Evolutionary conservation across 2,329 filamentous ascomycete species (phyloP).

Genomic region (Shiraia bambusicola): DNA sequence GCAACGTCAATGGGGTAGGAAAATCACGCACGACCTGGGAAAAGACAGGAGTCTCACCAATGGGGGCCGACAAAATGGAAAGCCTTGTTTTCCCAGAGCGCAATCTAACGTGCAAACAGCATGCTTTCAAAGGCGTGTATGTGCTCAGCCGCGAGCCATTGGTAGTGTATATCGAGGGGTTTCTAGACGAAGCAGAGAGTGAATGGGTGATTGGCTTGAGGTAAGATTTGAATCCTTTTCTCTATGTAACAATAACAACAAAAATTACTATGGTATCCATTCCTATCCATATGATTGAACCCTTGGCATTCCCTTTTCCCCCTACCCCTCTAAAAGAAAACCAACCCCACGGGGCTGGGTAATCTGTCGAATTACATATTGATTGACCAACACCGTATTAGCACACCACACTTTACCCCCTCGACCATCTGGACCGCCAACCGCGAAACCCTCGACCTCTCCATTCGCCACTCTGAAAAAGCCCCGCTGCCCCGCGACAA

Average conservation of each 20-base stretch:
- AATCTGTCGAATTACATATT: too few species aligned
- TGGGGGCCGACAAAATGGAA: conserved; percentile 35
- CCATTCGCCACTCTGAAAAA: conserved; percentile 57
- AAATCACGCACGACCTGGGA: conserved; percentile 10
- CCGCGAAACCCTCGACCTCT: conserved; percentile 50
- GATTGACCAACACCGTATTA: too few species aligned
- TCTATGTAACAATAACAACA: too few species aligned
- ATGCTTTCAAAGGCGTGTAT: conserved; percentile 46
- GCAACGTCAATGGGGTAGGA: neutral
- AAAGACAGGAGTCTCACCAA: conserved; percentile 5
- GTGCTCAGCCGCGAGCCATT: conserved; percentile 57
- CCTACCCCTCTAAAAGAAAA: too few species aligned
- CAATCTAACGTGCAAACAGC: conserved; percentile 42
- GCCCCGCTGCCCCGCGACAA: conserved; percentile 44
- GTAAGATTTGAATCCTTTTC: conserved; percentile 43
- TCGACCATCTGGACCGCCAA: conserved; percentile 57
- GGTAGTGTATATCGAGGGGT: conserved; percentile 60
- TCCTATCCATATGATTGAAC: too few species aligned
- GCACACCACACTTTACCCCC: conserved; percentile 53
- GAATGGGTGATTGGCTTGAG: conserved; percentile 56
- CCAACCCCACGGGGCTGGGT: too few species aligned
- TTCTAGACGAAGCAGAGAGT: conserved; percentile 53
- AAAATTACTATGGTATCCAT: too few species aligned
- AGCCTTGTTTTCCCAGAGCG: conserved; percentile 45
- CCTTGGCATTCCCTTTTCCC: too few species aligned